Percentiles rank a stretch among this genome's conserved stretches.
Conservation (phyloP, 306 rosid species). For the Senna siamea region DNA sequence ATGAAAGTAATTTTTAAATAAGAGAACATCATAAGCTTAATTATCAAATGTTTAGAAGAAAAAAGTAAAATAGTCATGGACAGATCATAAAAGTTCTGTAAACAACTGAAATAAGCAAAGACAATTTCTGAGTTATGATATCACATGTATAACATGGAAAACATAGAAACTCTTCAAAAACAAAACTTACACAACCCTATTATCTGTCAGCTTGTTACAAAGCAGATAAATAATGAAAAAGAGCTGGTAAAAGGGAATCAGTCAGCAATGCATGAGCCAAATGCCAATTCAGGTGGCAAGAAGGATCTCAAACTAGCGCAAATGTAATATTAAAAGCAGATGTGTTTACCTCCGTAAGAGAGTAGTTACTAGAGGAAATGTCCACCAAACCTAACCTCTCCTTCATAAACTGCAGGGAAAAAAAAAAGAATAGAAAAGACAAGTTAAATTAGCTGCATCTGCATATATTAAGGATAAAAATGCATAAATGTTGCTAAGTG, state of each 20-base stretch:
- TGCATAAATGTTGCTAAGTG: constrained; percentile 21
- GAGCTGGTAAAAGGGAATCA: neutral
- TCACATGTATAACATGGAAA: constrained; percentile 10
- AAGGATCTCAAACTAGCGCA: constrained; percentile 28
- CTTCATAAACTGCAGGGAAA: constrained; percentile 45
- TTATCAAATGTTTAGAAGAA: neutral
- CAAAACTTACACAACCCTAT: constrained; percentile 22
- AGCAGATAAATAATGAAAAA: too few species aligned
- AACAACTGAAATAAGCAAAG: constrained; percentile 1
- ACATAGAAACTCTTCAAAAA: neutral
- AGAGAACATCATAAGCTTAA: neutral
- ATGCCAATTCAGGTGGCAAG: constrained; percentile 3
- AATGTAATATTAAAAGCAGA: constrained; percentile 22
- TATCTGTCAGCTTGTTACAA: constrained; percentile 15
- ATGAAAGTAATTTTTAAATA: neutral
- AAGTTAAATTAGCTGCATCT: constrained; percentile 23
- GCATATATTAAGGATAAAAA: neutral
- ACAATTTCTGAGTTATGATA: constrained; percentile 6
- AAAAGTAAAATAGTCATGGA: neutral
- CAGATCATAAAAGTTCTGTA: constrained; percentile 4
- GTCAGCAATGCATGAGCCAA: constrained; percentile 2
- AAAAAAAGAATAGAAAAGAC: constrained; percentile 1
- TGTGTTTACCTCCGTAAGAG: constrained; percentile 54
- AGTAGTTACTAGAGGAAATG: constrained; percentile 55
- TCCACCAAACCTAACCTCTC: constrained; percentile 52